phyloP scores from a whole-genome alignment of 2,329 filamentous ascomycete genomes.

The Cladosporium sp. region DNA sequence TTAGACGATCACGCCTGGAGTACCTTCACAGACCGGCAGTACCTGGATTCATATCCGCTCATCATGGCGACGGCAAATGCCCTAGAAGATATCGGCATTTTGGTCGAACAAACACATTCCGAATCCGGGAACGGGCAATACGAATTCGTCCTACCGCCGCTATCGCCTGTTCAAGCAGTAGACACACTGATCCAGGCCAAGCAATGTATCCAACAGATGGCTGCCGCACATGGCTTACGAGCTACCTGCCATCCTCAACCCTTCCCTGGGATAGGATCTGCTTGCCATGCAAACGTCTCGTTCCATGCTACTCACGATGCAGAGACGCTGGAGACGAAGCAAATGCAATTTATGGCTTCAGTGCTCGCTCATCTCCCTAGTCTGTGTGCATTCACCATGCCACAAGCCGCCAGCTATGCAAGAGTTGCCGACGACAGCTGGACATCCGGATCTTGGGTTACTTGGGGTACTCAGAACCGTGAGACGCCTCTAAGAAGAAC shows the following conservation, averaged over 20 bases:
- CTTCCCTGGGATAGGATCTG: constrained; percentile 58
- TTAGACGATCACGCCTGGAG: constrained; percentile 69
- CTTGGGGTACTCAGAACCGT: constrained; percentile 79
- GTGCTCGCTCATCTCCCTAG: constrained; percentile 63
- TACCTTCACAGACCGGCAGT: constrained; percentile 59
- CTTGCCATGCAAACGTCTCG: constrained; percentile 66
- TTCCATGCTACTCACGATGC: constrained; percentile 62
- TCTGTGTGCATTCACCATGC: constrained; percentile 66
- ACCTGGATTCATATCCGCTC: constrained; percentile 53
- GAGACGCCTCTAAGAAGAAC: constrained; percentile 70
- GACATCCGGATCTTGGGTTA: constrained; percentile 73
- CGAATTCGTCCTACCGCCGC: constrained; percentile 66
- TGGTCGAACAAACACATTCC: constrained; percentile 69
- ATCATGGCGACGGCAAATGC: constrained; percentile 62
- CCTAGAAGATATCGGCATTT: constrained; percentile 59
- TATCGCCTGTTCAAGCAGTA: constrained; percentile 61
- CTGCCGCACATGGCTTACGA: constrained; percentile 57
- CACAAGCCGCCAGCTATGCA: constrained; percentile 63
- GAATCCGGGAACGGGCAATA: constrained; percentile 73
- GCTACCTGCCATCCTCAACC: constrained; percentile 74
- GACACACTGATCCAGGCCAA: constrained; percentile 68
- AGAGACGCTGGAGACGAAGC: constrained; percentile 36
- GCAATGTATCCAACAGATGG: constrained; percentile 63
- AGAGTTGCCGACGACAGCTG: constrained; percentile 66
- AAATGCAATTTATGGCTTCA: constrained; percentile 65